These are phyloP conservation scores for Agaricus sinodeliciosus DNA, from an alignment of 768 basidiomycete species.

Conservation along the genomic window DNA sequence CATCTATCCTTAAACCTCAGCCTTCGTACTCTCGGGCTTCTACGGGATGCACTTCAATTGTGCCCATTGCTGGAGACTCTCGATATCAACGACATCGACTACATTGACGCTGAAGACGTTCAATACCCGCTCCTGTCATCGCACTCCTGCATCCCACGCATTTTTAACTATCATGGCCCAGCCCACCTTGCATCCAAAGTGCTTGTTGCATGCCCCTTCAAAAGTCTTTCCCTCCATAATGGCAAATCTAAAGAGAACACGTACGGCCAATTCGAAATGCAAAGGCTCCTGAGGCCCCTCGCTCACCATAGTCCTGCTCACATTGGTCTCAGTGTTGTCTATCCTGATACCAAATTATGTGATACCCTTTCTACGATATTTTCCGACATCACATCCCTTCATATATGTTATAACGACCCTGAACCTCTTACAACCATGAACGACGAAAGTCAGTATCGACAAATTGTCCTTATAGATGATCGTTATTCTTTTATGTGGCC, in stretches of 20 bases:
- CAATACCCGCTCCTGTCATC: constrained; percentile 6
- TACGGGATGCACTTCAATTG: constrained; percentile 7
- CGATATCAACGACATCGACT: constrained; percentile 6
- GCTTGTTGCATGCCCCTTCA: not conserved
- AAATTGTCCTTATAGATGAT: not conserved
- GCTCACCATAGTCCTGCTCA: not conserved
- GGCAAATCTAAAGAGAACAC: constrained; percentile 4
- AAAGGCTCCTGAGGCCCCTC: constrained; percentile 1
- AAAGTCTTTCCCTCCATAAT: constrained; percentile 3
- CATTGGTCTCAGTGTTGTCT: constrained; percentile 3
- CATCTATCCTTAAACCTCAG: constrained; percentile 5
- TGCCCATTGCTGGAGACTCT: not conserved
- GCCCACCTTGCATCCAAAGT: constrained; percentile 2
- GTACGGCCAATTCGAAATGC: not conserved
- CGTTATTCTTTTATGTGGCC: not conserved
- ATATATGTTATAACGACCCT: constrained; percentile 7
- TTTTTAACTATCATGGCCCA: constrained; percentile 4
- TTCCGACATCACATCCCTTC: not conserved
- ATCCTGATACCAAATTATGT: not conserved
- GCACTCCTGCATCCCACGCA: constrained; percentile 1
- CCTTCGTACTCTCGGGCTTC: not conserved
- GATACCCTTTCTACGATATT: constrained; percentile 1
- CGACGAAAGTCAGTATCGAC: not conserved
- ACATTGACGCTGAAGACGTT: constrained; percentile 2
- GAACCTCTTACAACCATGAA: not conserved